phyloP scores from a whole-genome alignment of 345 rosid genomes.

The Eucalyptus virginea region DNA sequence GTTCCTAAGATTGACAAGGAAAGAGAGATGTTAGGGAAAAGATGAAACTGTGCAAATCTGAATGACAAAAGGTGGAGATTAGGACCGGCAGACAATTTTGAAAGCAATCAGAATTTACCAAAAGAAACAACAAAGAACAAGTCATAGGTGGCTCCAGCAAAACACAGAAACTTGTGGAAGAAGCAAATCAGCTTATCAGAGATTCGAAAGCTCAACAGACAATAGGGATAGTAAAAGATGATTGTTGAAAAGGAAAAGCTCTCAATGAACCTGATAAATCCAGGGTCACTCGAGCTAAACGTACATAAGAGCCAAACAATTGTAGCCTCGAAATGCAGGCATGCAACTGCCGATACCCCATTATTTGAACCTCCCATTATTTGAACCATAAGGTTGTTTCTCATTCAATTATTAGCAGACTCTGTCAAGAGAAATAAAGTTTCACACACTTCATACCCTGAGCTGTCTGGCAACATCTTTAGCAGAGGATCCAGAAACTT shows the following conservation, averaged over 20 bases:
- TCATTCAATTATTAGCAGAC: not conserved
- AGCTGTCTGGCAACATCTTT: constrained; percentile 85
- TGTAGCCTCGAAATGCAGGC: not conserved
- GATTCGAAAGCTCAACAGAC: not conserved
- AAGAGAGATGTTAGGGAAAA: not conserved
- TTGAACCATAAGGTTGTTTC: not conserved
- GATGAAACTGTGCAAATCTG: not conserved
- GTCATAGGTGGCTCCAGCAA: not conserved
- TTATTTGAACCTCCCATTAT: not conserved
- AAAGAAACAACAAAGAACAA: not conserved
- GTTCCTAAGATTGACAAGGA: constrained; percentile 35
- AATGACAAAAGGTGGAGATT: not conserved
- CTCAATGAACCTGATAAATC: not conserved
- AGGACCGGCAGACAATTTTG: not conserved
- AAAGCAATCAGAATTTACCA: not conserved
- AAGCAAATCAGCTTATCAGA: not conserved
- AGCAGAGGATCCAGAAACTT: constrained; percentile 85
- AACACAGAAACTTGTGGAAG: not conserved
- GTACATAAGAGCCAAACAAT: not conserved
- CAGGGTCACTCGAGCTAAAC: not conserved
- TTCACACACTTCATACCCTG: constrained; percentile 24
- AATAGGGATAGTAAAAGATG: not conserved
- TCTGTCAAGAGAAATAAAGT: not conserved
- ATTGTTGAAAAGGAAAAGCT: not conserved
- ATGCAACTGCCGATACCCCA: not conserved